phyloP scores from a whole-genome alignment of 176 grass and related monocot species.

The Typha latifolia region DNA sequence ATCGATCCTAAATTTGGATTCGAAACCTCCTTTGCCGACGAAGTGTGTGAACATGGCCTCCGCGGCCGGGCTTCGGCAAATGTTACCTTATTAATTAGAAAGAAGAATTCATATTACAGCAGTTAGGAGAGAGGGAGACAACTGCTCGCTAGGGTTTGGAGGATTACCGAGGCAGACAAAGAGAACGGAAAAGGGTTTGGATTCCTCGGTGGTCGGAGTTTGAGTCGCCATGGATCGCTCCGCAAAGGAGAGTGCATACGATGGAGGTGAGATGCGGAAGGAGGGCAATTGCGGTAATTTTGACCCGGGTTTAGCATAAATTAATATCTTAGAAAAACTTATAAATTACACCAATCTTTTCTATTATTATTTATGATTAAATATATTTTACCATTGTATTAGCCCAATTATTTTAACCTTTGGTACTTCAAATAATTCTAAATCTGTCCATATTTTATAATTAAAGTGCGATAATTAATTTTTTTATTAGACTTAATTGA shows the following conservation, averaged over 20 bases:
- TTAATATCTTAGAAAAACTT: too few relatives aligned
- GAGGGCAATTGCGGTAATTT: constrained; percentile 7
- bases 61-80: constrained; percentile 84
- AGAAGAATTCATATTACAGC: constrained; percentile 4
- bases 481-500: too few relatives aligned
- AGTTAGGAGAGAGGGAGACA: not conserved
- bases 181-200: constrained; percentile 69
- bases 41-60: constrained; percentile 78
- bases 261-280: not conserved
- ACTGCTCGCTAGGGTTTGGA: not conserved
- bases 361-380: too few relatives aligned
- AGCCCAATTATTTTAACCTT: too few relatives aligned
- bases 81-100: constrained; percentile 51
- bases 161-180: constrained; percentile 87
- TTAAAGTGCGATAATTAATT: too few relatives aligned
- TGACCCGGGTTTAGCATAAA: too few relatives aligned
- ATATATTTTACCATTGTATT: too few relatives aligned
- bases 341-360: too few relatives aligned
- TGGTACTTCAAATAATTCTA: too few relatives aligned
- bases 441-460: too few relatives aligned
- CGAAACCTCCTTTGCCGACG: constrained; percentile 55
- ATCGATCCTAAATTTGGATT: constrained; percentile 66
- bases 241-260: constrained; percentile 9
- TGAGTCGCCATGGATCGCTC: constrained; percentile 32
- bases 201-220: not conserved